Evolutionary conservation across 306 rosid genomes (phyloP), one percentile per base, ranked within the genome.

Genomic region (Corylus avellana): DNA sequence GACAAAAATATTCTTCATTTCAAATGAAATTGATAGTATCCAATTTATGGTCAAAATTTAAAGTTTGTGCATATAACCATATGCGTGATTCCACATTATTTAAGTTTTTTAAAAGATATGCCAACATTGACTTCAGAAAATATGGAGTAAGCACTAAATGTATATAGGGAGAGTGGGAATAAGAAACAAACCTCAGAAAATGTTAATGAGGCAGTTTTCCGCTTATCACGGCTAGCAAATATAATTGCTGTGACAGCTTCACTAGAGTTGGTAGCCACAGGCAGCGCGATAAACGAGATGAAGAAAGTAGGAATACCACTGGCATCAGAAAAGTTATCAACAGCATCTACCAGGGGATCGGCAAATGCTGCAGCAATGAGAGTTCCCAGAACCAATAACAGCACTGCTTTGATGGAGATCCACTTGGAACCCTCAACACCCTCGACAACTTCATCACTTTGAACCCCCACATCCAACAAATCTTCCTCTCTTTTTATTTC

Each of bases 271-370:
- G 99, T 95, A 78, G 95, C 97, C 70, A 95, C 80, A 79, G 99
- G 99, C 18, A 93, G 88, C 4, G 74, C 85, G 29, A 95, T 89
- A 82, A 95, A 95, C 9, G 99, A 95, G 86, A 95, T 88, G 89
- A 95, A 95, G 92, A 95, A 95, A 20, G 93, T 91, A 9, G 98
- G 99, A 88, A 95, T 95, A 54, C 79, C 81, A 1, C 98, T 91
- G 72, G 99, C 99, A n/a, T 75, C 85, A 20, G 99, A 93, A 62
- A 95, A 95, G 84, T 90, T 88, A 83, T 95, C 92, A 11, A 95
- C 99, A 1, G 78, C 96, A 61, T 93, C 99, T 53, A 95, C 98
- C 75, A 95, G 82, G 17, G 99, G 98, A 83, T 93, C 98, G 29
- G 99, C 99, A 62, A 83, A 84, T 22, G 80, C 90, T 58, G 91